Conservation (phyloP, 441 rosid genomes). For the Metrosideros polymorpha region DNA sequence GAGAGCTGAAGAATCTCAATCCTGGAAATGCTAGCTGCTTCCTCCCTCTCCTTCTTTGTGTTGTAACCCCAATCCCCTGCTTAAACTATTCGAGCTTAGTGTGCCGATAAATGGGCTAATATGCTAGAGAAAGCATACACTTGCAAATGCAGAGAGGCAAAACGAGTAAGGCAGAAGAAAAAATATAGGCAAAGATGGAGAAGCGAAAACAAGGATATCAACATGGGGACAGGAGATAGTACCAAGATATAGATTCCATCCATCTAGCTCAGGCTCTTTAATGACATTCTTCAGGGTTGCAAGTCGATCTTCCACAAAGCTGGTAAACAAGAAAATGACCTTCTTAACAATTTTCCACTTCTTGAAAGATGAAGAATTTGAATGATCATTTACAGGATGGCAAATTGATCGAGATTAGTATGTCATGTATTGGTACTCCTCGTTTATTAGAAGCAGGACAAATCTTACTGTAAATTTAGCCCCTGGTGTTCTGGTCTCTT, state of each 20-base stretch:
- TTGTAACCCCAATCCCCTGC: constrained; percentile 93
- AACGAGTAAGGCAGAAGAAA: not conserved
- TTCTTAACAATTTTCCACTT: not conserved
- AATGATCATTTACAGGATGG: not conserved
- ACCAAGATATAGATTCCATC: constrained; percentile 87
- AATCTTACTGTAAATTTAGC: constrained; percentile 53
- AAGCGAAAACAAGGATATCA: not conserved
- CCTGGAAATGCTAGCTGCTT: constrained; percentile 61
- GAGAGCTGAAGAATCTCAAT: constrained; percentile 70
- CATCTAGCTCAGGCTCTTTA: constrained; percentile 72
- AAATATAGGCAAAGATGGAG: not conserved
- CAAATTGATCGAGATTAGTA: not conserved
- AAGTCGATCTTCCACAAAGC: constrained; percentile 93
- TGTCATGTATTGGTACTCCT: not conserved
- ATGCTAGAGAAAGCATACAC: not conserved
- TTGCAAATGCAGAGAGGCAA: not conserved
- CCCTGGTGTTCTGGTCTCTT: constrained; percentile 77
- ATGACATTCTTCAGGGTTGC: constrained; percentile 87
- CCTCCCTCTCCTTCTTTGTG: constrained; percentile 77
- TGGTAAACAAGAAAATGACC: constrained; percentile 14
- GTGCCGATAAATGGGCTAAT: not conserved
- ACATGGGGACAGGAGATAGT: not conserved
- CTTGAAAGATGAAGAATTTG: not conserved
- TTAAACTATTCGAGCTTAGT: constrained; percentile 9
- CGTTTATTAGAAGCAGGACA: not conserved